Conservation (phyloP, 805 yeast genomes). For the Pichia exigua region DNA sequence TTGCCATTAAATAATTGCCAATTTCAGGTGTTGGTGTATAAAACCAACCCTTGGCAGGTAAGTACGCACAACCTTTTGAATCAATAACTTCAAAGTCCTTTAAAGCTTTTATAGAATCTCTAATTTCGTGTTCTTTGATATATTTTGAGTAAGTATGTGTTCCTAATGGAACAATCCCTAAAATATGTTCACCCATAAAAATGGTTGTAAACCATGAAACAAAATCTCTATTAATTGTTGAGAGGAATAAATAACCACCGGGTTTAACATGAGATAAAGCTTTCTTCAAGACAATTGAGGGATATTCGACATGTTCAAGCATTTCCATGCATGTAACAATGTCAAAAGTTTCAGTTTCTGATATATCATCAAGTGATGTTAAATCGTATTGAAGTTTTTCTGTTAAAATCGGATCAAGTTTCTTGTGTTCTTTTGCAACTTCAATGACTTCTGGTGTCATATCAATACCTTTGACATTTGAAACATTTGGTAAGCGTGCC, state of each 20-base stretch:
- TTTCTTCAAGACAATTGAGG: conserved; percentile 60
- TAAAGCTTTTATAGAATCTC: conserved; percentile 49
- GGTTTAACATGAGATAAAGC: conserved; percentile 64
- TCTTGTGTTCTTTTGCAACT: conserved; percentile 68
- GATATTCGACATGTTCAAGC: conserved; percentile 89
- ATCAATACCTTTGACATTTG: conserved; percentile 73
- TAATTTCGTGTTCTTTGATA: conserved; percentile 67
- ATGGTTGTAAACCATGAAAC: conserved; percentile 91
- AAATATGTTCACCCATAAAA: conserved; percentile 74
- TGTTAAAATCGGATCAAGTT: conserved; percentile 54
- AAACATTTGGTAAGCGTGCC: conserved; percentile 63
- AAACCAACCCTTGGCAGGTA: conserved; percentile 83
- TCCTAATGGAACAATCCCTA: conserved; percentile 81
- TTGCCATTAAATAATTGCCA: conserved; percentile 89
- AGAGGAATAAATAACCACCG: conserved; percentile 79
- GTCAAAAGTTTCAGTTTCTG: conserved; percentile 46
- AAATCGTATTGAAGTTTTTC: conserved; percentile 47
- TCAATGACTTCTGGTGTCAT: conserved; percentile 73
- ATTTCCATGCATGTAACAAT: conserved; percentile 88
- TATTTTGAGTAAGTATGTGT: conserved; percentile 87
- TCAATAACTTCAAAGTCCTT: conserved; percentile 50
- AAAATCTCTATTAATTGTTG: conserved; percentile 87
- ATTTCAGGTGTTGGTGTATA: conserved; percentile 49
- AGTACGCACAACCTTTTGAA: conserved; percentile 70
- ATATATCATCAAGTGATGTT: conserved; percentile 53